Evolutionary conservation across 2,329 filamentous ascomycete genomes (phyloP).

Genomic region (Cordyceps sp.): DNA sequence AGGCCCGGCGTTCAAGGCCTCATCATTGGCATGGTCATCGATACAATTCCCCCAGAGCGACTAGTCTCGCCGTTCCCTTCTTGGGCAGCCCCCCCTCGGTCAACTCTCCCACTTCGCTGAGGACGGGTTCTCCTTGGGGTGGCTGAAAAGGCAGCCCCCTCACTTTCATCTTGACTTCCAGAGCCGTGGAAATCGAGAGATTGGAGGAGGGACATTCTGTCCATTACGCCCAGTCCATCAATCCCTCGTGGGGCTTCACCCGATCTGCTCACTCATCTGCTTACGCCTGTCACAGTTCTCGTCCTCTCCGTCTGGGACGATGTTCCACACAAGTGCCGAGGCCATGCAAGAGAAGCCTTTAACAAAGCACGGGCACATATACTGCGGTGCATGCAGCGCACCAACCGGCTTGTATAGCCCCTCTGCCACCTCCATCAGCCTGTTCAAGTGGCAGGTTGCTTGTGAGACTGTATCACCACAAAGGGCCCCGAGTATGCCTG

Average conservation of each 20-base stretch:
- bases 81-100: slow-evolving; percentile 7
- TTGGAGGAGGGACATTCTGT: slow-evolving; percentile 30
- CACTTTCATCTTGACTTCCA: slow-evolving; percentile 29
- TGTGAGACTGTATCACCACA: slow-evolving; percentile 15
- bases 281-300: slow-evolving; percentile 20
- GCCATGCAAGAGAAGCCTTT: slow-evolving; percentile 9
- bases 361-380: slow-evolving; percentile 20
- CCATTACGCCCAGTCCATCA: too few relatives aligned
- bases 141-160: slow-evolving; percentile 16
- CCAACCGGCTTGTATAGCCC: slow-evolving; percentile 31
- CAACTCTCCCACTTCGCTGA: slow-evolving; percentile 16
- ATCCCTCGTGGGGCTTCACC: background rate
- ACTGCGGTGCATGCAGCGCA: slow-evolving; percentile 26
- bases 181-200: slow-evolving; percentile 31
- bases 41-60: slow-evolving; percentile 54
- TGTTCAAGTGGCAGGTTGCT: slow-evolving; percentile 42
- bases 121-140: slow-evolving; percentile 22
- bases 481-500: slow-evolving; percentile 20
- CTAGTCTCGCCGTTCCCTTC: slow-evolving; percentile 8
- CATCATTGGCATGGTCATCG: slow-evolving; percentile 42
- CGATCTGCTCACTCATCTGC: slow-evolving; percentile 3
- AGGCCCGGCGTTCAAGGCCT: slow-evolving; percentile 24
- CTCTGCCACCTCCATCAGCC: slow-evolving; percentile 25
- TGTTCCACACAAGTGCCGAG: slow-evolving; percentile 12
- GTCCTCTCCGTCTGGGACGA: slow-evolving; percentile 12